phyloP scores from a whole-genome alignment of 2,329 filamentous ascomycete species.

The Arthrocladium fulminans region DNA sequence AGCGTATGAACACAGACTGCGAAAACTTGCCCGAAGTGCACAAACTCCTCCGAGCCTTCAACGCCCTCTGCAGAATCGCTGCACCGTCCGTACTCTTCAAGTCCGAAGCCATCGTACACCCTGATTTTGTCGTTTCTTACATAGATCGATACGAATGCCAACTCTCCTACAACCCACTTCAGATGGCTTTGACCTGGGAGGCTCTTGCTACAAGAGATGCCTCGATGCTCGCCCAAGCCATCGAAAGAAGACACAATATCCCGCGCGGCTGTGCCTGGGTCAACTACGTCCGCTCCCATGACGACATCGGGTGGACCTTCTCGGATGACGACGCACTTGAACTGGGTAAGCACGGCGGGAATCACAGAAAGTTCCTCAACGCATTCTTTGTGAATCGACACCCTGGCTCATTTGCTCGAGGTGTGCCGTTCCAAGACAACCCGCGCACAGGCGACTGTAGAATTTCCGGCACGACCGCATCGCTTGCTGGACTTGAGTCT shows the following conservation, averaged over 20 bases:
- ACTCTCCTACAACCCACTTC: conserved; percentile 20
- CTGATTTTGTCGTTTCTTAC: conserved; percentile 20
- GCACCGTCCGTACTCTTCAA: conserved; percentile 22
- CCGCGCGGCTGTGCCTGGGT: conserved; percentile 21
- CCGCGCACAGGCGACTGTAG: conserved; percentile 20
- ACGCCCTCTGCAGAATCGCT: conserved; percentile 19
- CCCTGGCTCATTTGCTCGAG: conserved; percentile 19
- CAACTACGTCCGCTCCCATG: conserved; percentile 21
- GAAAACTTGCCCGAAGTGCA: conserved; percentile 22
- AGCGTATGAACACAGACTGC: conserved; percentile 22
- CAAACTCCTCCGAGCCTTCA: conserved; percentile 21
- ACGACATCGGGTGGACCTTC: conserved; percentile 22
- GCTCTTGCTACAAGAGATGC: conserved; percentile 19
- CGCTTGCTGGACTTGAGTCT: conserved; percentile 18
- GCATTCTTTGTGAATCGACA: conserved; percentile 22
- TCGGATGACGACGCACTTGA: conserved; percentile 20
- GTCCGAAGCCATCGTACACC: conserved; percentile 21
- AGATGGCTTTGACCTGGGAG: conserved; percentile 22
- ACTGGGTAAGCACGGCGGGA: conserved; percentile 17
- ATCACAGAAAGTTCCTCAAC: conserved; percentile 20
- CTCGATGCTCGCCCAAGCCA: conserved; percentile 20
- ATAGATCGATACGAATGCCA: conserved; percentile 22
- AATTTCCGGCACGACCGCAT: conserved; percentile 21
- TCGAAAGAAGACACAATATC: conserved; percentile 21
- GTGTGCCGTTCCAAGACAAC: conserved; percentile 22